A percentile compares a stretch with the other conserved stretches of the same genome.
Evolutionary conservation across 2,329 filamentous ascomycete species (phyloP).

Genomic region (Neonectria magnoliae): DNA sequence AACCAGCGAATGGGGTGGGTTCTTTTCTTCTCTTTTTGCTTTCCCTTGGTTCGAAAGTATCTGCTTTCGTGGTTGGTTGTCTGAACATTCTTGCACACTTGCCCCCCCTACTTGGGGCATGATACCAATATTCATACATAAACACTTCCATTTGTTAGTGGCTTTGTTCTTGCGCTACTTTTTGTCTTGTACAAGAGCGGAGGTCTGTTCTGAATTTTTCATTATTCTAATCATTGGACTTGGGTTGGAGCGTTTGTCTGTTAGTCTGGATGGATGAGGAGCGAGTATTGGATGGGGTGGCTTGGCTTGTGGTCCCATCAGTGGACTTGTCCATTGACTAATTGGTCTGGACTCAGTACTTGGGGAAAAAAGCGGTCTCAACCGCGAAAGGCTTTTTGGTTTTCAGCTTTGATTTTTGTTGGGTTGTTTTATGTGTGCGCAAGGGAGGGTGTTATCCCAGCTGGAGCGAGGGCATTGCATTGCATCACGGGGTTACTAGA

Average conservation of each 20-base stretch:
- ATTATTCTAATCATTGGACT: constrained; percentile 32
- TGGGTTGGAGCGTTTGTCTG: constrained; percentile 30
- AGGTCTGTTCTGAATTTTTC: constrained; percentile 18
- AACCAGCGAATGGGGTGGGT: constrained; percentile 21
- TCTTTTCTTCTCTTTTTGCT: constrained; percentile 1
- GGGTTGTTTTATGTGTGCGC: constrained; percentile 5
- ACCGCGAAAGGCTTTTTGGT: constrained; percentile 23
- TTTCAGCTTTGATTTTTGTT: constrained; percentile 25
- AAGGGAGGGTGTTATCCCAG: background rate
- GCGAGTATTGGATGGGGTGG: constrained; percentile 31
- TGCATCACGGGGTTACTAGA: constrained; percentile 38
- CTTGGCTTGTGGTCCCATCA: constrained; percentile 27
- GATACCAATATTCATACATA: constrained; percentile 34
- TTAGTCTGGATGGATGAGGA: constrained; percentile 27
- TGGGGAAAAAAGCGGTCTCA: constrained; percentile 31
- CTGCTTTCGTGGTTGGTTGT: constrained; percentile 37
- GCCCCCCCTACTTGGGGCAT: constrained; percentile 23
- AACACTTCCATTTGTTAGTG: constrained; percentile 13
- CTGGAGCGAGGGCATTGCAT: constrained; percentile 4
- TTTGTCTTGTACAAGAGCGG: constrained; percentile 27
- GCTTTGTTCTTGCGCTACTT: background rate
- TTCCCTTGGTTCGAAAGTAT: constrained; percentile 21
- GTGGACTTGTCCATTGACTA: constrained; percentile 25
- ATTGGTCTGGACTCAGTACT: constrained; percentile 29
- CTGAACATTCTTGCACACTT: constrained; percentile 35